Conservation (phyloP, 1,139 yeast species). For the Hansenula sp. region DNA sequence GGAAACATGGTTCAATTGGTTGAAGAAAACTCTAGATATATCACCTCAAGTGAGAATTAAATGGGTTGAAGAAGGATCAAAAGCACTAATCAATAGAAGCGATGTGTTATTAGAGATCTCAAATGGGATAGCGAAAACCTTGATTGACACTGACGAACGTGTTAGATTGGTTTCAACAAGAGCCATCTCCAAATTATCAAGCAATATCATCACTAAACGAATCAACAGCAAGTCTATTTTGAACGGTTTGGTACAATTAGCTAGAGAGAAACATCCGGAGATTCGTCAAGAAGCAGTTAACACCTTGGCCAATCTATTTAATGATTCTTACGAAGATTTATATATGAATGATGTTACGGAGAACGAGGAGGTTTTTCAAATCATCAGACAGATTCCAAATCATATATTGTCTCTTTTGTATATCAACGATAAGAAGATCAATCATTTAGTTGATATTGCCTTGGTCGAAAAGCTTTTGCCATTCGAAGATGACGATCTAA, state of each 20-base stretch:
- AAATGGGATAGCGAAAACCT: constrained; percentile 60
- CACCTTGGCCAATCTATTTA: constrained; percentile 52
- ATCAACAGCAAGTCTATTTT: constrained; percentile 46
- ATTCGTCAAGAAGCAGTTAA: constrained; percentile 63
- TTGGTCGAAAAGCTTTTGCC: constrained; percentile 64
- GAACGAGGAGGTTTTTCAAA: constrained; percentile 31
- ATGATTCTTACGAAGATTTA: constrained; percentile 22
- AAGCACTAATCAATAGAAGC: constrained; percentile 38
- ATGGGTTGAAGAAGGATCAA: constrained; percentile 64
- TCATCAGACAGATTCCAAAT: constrained; percentile 61
- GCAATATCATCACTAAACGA: constrained; percentile 37
- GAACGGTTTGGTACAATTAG: constrained; percentile 53
- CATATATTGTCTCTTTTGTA: constrained; percentile 64
- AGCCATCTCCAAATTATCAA: constrained; percentile 39
- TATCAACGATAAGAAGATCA: constrained; percentile 69
- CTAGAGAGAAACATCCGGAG: constrained; percentile 64
- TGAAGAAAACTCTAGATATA: constrained; percentile 68
- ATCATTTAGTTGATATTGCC: constrained; percentile 60
- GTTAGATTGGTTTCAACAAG: constrained; percentile 65
- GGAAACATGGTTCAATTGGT: constrained; percentile 68
- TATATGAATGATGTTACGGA: constrained; percentile 14
- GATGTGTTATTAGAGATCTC: constrained; percentile 52
- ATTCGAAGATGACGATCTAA: constrained; percentile 39
- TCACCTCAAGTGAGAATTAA: constrained; percentile 58
- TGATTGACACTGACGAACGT: constrained; percentile 72